Percentiles rank a stretch among this genome's conserved stretches.
These are phyloP conservation scores for Plasmodium malariae DNA, from an alignment of 169 alveolate species.

Conservation along the genomic window DNA sequence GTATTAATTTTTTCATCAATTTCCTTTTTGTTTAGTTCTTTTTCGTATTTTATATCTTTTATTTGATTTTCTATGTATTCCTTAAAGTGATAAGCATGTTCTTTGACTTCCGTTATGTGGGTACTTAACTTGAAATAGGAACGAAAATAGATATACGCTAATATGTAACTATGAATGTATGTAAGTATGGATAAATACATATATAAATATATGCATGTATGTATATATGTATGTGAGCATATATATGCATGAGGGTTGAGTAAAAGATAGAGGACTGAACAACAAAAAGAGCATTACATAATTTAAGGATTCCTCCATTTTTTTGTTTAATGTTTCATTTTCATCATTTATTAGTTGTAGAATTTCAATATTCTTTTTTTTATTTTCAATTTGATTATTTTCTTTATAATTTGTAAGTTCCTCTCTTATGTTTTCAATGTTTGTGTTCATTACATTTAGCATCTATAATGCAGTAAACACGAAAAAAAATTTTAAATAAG, in stretches of 20 bases:
- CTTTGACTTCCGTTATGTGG: constrained; percentile 31
- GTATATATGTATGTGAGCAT: not conserved
- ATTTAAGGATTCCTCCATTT: constrained; percentile 26
- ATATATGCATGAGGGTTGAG: not conserved
- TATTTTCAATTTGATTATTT: constrained; percentile 60
- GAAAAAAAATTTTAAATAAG: not conserved
- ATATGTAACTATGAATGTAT: too few species aligned
- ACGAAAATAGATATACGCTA: not conserved
- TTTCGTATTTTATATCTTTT: constrained; percentile 25
- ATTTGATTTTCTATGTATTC: constrained; percentile 37
- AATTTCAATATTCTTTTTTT: constrained; percentile 63
- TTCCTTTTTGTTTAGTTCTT: constrained; percentile 27
- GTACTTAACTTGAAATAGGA: constrained; percentile 29
- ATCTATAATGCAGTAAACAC: constrained; percentile 7
- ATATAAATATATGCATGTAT: constrained; percentile 4
- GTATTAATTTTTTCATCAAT: constrained; percentile 44
- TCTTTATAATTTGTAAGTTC: constrained; percentile 54
- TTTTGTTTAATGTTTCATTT: constrained; percentile 51
- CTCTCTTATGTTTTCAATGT: constrained; percentile 43
- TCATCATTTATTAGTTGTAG: constrained; percentile 66
- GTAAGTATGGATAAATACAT: not conserved
- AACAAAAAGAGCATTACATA: constrained; percentile 19
- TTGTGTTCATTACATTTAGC: constrained; percentile 49
- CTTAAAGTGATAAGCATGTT: constrained; percentile 27
- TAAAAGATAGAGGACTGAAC: not conserved